Base-by-base conservation (phyloP, 1,284 basidiomycete species). In the Xerocomus tenax region DNA sequence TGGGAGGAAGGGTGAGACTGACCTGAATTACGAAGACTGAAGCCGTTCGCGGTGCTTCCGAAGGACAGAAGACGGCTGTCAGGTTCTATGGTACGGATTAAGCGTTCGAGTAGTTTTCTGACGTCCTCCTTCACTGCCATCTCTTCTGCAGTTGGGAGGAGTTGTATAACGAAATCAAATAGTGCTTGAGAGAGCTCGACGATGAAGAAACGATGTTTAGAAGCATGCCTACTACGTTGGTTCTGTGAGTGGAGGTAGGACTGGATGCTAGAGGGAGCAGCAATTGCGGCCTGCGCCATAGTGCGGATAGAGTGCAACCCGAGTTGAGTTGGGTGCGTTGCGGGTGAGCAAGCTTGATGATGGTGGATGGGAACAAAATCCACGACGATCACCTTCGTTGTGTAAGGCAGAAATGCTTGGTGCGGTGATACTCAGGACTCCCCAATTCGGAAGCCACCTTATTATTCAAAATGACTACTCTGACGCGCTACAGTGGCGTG, bases 51-150 rank as follows among this genome's bases (percentile, higher is more conserved):
- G 58, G 90, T 96, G 68, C 87, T 91, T 34, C 95, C 95, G 67
- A 98, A 98, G 45, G 91, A 92, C 58, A 96, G 72, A 60, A 98
- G 74, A 55, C 90, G 84, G 58, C 90, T 90, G 58, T 91, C 82
- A 38, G 92, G 93, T 69, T 94, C 90, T 69, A 98, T 91, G 50
- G 88, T 91, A 66, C 89, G 82, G 67, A 96, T 95, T 68, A 98
- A 81, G 57, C 89, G 81, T 74, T 98, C 92, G 51, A 98, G 85
- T 64, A 94, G 78, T 68, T 91, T 88, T 61, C 95, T 78, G 55
- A 97, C 94, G 61, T 95, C 91, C 72, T 98, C 95, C 75, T 98
- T 98, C 61, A 93, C 84, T 45, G 82, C 78, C 69, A 95, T 81
- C 71, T 96, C 92, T 63, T 94, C 91, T 44, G 80, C 70, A 4